Evolutionary conservation across 2,329 filamentous ascomycete genomes (phyloP).

Genomic region (Chaetomiaceae sp.): DNA sequence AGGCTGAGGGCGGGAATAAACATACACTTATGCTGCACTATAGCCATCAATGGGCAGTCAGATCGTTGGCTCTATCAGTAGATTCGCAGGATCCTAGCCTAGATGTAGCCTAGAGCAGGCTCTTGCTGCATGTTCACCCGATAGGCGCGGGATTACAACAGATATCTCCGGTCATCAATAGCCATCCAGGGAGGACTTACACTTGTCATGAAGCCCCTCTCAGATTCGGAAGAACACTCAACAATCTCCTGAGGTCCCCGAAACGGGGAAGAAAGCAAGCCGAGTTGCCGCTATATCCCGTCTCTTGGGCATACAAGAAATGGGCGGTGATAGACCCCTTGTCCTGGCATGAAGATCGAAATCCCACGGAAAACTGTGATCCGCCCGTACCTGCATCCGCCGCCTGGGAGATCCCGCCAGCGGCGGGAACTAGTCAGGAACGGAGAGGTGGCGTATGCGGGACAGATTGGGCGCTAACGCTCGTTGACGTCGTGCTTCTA

Average conservation of each 20-base stretch:
- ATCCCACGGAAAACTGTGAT: not conserved
- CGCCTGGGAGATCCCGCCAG: not conserved
- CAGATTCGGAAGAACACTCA: too few species aligned
- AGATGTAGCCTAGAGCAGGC: not conserved
- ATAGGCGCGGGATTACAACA: not conserved
- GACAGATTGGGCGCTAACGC: not conserved
- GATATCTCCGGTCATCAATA: not conserved
- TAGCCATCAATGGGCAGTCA: conserved; percentile 2
- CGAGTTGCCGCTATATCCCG: not conserved
- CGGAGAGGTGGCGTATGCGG: conserved; percentile 1
- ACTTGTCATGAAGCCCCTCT: too few species aligned
- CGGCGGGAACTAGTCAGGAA: conserved; percentile 1
- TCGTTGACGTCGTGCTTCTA: not conserved
- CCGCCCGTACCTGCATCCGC: conserved; percentile 7
- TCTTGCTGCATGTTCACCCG: not conserved
- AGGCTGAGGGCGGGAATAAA: conserved; percentile 14
- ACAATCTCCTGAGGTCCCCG: too few species aligned
- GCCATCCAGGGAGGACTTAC: too few species aligned
- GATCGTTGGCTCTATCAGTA: not conserved
- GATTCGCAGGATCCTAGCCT: conserved; percentile 5
- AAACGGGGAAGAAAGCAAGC: not conserved
- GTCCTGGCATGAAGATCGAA: not conserved
- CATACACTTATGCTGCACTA: conserved; percentile 1
- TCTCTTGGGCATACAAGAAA: not conserved
- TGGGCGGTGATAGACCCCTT: not conserved